A percentile compares a stretch with the other conserved stretches of the same genome.
These are phyloP conservation scores for Aspergillus diversus DNA, from an alignment of 495 filamentous ascomycete genomes.

Conservation along the genomic window DNA sequence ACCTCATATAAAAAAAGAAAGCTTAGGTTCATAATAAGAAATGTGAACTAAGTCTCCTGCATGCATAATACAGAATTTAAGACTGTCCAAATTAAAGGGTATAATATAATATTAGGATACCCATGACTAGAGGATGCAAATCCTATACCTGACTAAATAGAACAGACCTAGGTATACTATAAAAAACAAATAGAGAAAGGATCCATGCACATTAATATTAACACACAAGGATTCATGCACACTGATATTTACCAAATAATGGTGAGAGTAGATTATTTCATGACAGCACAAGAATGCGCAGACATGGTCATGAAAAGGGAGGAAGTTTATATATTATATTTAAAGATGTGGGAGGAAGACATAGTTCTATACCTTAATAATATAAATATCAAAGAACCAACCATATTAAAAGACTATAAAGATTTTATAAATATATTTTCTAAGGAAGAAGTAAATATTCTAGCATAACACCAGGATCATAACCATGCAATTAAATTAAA, in stretches of 20 bases:
- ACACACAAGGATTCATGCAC: neutral
- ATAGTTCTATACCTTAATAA: neutral
- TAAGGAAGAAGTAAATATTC: neutral
- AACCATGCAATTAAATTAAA: neutral
- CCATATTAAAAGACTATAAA: neutral
- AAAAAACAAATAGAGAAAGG: neutral
- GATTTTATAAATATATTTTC: neutral
- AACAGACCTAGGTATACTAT: neutral
- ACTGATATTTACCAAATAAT: neutral
- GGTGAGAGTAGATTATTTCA: too few relatives aligned
- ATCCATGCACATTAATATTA: neutral
- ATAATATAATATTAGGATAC: neutral
- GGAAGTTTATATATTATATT: neutral
- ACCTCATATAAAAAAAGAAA: neutral
- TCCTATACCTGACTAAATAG: neutral
- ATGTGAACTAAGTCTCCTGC: too few relatives aligned
- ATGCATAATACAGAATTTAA: neutral
- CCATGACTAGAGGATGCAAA: neutral
- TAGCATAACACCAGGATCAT: neutral
- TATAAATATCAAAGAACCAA: neutral
- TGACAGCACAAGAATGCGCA: neutral
- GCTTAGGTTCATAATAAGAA: too few relatives aligned
- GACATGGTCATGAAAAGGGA: neutral
- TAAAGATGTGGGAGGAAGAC: too few relatives aligned
- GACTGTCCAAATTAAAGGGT: neutral